Evolutionary conservation across 1,284 basidiomycete genomes (phyloP).

Genomic region (Exobasidium cylindrosporum): DNA sequence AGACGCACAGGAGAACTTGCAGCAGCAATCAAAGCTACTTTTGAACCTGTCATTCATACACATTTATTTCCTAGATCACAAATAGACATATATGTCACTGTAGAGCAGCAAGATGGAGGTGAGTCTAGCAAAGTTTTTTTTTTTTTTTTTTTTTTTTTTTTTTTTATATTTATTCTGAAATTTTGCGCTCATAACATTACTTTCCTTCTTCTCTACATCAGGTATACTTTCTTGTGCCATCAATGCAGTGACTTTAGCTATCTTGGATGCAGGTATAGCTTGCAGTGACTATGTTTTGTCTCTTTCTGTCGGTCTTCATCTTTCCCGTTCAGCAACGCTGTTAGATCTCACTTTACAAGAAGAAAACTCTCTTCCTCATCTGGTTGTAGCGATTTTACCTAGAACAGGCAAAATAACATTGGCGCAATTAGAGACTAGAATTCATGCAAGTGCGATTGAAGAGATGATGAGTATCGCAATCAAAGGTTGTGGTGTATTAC

Average conservation of each 20-base stretch:
- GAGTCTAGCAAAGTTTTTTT: too few species aligned
- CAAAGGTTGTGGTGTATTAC: constrained; percentile 74
- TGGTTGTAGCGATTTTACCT: constrained; percentile 85
- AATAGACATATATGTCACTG: constrained; percentile 88
- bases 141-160: neutral
- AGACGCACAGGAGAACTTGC: constrained; percentile 87
- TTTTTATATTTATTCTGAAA: neutral
- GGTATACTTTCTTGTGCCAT: constrained; percentile 87
- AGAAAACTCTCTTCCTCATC: constrained; percentile 81
- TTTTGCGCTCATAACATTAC: too few species aligned
- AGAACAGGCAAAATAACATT: constrained; percentile 76
- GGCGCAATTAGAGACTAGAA: constrained; percentile 86
- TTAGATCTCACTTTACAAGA: constrained; percentile 83
- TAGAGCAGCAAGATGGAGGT: constrained; percentile 85
- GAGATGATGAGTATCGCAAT: constrained; percentile 78
- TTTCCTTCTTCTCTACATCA: constrained; percentile 25
- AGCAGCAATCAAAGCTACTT: constrained; percentile 82
- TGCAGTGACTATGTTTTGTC: constrained; percentile 83
- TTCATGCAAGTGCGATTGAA: constrained; percentile 87
- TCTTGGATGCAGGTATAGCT: constrained; percentile 85
- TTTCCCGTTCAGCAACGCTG: constrained; percentile 62
- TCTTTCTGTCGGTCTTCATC: constrained; percentile 61
- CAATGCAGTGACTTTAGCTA: constrained; percentile 88
- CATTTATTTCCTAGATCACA: constrained; percentile 87
- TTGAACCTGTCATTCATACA: constrained; percentile 89